phyloP scores from a whole-genome alignment of 2,329 filamentous ascomycete genomes.

The Periconia sp. region DNA sequence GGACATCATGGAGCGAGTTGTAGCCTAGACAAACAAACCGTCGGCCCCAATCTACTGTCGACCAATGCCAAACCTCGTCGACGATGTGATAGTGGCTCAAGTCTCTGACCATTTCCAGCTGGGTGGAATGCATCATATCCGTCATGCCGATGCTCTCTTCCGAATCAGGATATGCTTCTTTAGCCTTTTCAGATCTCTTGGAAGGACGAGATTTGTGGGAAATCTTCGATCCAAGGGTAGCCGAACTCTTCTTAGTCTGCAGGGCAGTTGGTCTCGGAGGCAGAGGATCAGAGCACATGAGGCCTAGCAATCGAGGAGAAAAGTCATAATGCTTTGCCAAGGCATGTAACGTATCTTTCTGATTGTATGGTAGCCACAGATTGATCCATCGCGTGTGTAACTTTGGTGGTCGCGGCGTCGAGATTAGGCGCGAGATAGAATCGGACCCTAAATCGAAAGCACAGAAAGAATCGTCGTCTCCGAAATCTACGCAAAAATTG shows the following conservation, averaged over 20 bases:
- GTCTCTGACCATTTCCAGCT: constrained; percentile 41
- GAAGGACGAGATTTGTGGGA: constrained; percentile 29
- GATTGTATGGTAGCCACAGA: constrained; percentile 70
- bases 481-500: constrained; percentile 73
- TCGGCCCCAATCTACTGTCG: constrained; percentile 71
- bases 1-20: constrained; percentile 64
- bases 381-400: constrained; percentile 75
- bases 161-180: constrained; percentile 30
- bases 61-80: constrained; percentile 77
- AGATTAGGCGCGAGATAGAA: constrained; percentile 48
- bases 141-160: constrained; percentile 46
- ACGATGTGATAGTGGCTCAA: constrained; percentile 65
- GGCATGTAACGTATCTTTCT: constrained; percentile 61
- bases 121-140: constrained; percentile 42
- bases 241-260: constrained; percentile 34
- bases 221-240: constrained; percentile 35
- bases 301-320: constrained; percentile 67
- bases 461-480: constrained; percentile 60
- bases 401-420: constrained; percentile 52
- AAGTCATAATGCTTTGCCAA: constrained; percentile 70
- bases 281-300: constrained; percentile 66
- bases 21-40: constrained; percentile 73
- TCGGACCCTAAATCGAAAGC: constrained; percentile 59
- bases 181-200: constrained; percentile 19
- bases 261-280: constrained; percentile 26